Evolutionary conservation across 164 flowering plant genomes (phyloP).

Genomic region (Houttuynia cordata): DNA sequence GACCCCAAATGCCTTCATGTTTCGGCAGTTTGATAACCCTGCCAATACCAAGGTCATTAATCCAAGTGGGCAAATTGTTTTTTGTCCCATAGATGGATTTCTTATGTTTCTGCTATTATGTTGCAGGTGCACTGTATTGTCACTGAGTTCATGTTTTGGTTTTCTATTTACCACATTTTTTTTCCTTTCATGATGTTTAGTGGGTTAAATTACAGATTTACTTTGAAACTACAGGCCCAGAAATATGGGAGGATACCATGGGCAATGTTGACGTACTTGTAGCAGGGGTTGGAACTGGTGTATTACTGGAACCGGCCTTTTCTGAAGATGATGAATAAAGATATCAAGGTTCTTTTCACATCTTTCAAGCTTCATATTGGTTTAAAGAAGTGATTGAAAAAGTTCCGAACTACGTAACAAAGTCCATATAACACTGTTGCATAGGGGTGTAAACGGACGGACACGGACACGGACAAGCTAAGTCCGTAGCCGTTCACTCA

Average conservation of each 20-base stretch:
- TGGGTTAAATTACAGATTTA: slow-evolving; percentile 44
- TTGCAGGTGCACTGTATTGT: too few species aligned
- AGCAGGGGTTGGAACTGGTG: slow-evolving; percentile 78
- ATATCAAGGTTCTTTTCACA: slow-evolving; percentile 34
- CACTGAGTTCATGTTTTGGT: not conserved
- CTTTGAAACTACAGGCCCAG: slow-evolving; percentile 80
- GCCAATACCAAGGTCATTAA: slow-evolving; percentile 47
- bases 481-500: too few species aligned
- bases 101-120: too few species aligned
- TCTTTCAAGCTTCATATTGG: not conserved
- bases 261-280: slow-evolving; percentile 66
- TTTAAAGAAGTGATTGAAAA: not conserved
- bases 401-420: not conserved
- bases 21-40: slow-evolving; percentile 65
- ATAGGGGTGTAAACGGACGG: too few species aligned
- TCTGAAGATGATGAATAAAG: slow-evolving; percentile 64
- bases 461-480: too few species aligned
- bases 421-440: too few species aligned
- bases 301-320: slow-evolving; percentile 70
- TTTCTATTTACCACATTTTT: not conserved
- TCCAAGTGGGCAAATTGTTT: not conserved
- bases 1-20: slow-evolving; percentile 68
- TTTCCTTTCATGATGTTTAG: slow-evolving; percentile 1
- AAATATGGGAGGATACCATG: slow-evolving; percentile 85
- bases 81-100: not conserved